Evolutionary conservation across 2,329 filamentous ascomycete genomes (phyloP), one percentile per base, ranked within the genome.

Genomic region (Pseudogymnoascus sp.): DNA sequence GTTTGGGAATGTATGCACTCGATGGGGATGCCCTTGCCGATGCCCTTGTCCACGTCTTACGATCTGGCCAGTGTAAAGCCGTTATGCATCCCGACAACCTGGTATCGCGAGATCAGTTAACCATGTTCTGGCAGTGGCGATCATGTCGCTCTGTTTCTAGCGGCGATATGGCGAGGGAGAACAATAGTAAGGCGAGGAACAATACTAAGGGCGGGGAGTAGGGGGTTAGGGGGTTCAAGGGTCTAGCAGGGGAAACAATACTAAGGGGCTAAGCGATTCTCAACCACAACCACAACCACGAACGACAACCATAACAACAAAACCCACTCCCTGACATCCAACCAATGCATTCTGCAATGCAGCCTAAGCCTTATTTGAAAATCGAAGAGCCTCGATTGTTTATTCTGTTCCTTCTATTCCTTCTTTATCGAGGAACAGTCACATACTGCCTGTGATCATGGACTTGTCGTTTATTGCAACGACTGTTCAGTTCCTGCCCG

Each of bases 381-480:
- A 35, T 8, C n/a, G 28, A 55, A 19, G 28, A 55, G 49, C 49
- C 28, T 55, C 16, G 49, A 55, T 22, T 35, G 8, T 6, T 55
- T 30, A 14, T 19, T 55, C 28, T 35, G 49, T 55, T 35, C 25
- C 28, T 55, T 55, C 49, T 22, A 55, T 35, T 19, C 49, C 16
- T 55, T 55, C 49, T 55, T 55, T 55, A 55, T 55, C 49, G 49
- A 55, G 28, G 28, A 33, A 55, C 49, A 55, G 28, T 55, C 49
- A 55, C 49, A 22, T 55, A 8, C 33, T 55, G 49, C 49, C 49
- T 35, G 49, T 33, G 28, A 55, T 28, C 49, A 33, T n/a, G 16
- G 16, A 55, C 49, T 35, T 12, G 49, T 55, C 49, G 49, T 55
- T 55, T 55, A 33, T 55, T 55, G 28, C 49, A 55, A 14, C 49